phyloP scores from a whole-genome alignment of 495 filamentous ascomycete species.

The Staphylotrichum tortipilum region DNA sequence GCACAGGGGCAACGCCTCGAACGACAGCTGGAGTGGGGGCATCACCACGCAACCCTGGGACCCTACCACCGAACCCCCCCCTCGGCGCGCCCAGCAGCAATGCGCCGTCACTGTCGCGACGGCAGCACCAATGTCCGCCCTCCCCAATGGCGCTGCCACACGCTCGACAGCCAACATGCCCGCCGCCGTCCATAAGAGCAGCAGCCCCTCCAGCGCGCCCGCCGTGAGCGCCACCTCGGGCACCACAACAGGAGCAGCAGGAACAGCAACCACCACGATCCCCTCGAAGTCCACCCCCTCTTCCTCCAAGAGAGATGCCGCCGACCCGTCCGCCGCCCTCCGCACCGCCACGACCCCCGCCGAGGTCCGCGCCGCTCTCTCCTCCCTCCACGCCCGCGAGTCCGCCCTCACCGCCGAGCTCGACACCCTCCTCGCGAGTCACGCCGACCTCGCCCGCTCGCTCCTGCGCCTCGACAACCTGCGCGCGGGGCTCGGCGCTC shows the following conservation, averaged over 20 bases:
- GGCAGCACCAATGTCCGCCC: constrained; percentile 30
- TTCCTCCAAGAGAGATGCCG: background rate
- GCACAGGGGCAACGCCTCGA: too few relatives aligned
- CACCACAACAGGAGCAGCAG: constrained; percentile 3
- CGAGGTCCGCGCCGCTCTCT: constrained; percentile 69
- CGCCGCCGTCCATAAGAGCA: constrained; percentile 9
- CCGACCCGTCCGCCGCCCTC: constrained; percentile 36
- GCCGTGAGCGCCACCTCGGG: too few relatives aligned
- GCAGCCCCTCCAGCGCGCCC: constrained; percentile 1
- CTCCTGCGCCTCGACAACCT: constrained; percentile 82
- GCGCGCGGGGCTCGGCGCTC: constrained; percentile 78
- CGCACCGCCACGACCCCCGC: constrained; percentile 62
- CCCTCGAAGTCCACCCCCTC: background rate
- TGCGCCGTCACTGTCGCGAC: constrained; percentile 24
- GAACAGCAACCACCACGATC: background rate
- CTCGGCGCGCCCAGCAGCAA: constrained; percentile 13
- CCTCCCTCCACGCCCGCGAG: constrained; percentile 67
- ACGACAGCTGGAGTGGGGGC: background rate
- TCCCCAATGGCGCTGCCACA: constrained; percentile 32
- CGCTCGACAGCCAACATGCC: constrained; percentile 17
- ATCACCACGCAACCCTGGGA: background rate
- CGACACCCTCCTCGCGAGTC: constrained; percentile 64
- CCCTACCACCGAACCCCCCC: too few relatives aligned
- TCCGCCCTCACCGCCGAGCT: constrained; percentile 62
- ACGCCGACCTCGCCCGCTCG: constrained; percentile 75